Evolutionary conservation across 441 rosid genomes (phyloP), one percentile per base, ranked within the genome.

Genomic region (Erysimum cheiri): DNA sequence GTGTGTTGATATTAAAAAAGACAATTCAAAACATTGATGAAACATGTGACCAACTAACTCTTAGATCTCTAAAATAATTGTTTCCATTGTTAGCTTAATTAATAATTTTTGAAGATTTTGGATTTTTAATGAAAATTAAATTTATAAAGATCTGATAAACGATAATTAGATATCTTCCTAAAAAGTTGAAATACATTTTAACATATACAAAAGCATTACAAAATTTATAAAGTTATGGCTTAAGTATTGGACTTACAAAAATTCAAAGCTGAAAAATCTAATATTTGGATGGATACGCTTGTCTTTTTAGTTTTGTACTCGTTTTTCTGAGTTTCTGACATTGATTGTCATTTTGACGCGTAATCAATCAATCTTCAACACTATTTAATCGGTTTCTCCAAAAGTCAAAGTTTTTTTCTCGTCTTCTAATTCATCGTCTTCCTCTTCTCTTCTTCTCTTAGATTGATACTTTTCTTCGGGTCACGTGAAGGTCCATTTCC

Each of bases 381-480:
- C 35, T 73, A 41, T 60, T 41, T 33, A 52, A 40, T 4, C 19
- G 6, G 32, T 50, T 57, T 4, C 5, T 13, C n/a, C 11, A 53
- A 49, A 52, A 44, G 65, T 54, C 73, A 53, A 65, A 29, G n/a
- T 3, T 1, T 43, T 33, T 33, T 10, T 6, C n/a, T 15, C 14
- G 15, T 52, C 26, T 32, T 24, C 49, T 8, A 28, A 39, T 35
- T 14, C 69, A n/a, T 35, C 48, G 50, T 72, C 19, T 53, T 31
- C 64, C 2, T n/a, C n/a, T n/a, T n/a, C n/a, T n/a, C n/a, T n/a
- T 36, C 46, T 48, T 72, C 26, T 59, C 62, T 1, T 29, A 44
- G 48, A 39, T 46, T 46, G 37, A 62, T 61, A 75, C 70, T 48
- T 69, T 68, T 68, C 73, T 36, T 68, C 64, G 11, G 8, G 28